Conservation (phyloP, 768 basidiomycete genomes). For the Dendrothele bispora region DNA sequence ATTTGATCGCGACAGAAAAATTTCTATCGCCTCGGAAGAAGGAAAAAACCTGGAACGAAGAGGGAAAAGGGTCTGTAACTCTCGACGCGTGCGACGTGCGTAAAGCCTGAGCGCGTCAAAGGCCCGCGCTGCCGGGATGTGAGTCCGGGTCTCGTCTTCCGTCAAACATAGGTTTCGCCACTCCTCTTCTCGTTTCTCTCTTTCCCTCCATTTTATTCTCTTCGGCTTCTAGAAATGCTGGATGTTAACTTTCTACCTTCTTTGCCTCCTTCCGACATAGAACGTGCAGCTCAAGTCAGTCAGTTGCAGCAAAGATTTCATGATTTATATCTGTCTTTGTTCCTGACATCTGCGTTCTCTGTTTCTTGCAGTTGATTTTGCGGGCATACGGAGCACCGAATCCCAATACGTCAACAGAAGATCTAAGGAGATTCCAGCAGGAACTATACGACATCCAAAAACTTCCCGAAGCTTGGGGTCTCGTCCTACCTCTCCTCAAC, state of each 20-base stretch:
- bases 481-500: constrained; percentile 74
- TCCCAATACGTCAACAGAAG: constrained; percentile 49
- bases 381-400: constrained; percentile 60
- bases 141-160: too few species aligned
- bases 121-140: too few species aligned
- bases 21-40: too few species aligned
- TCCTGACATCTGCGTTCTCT: constrained; percentile 12
- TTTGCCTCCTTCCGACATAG: constrained; percentile 50
- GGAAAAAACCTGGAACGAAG: too few species aligned
- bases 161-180: too few species aligned
- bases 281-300: constrained; percentile 62
- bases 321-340: constrained; percentile 12
- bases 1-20: too few species aligned
- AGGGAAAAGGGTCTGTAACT: too few species aligned
- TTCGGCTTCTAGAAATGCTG: constrained; percentile 24
- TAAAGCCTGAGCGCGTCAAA: too few species aligned
- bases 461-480: constrained; percentile 78
- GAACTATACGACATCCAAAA: constrained; percentile 79
- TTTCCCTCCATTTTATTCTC: neutral
- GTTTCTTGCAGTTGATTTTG: constrained; percentile 59
- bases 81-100: too few species aligned
- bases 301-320: constrained; percentile 18
- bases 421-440: constrained; percentile 63
- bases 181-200: neutral
- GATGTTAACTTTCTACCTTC: constrained; percentile 48